Percentiles rank a stretch among this genome's conserved stretches.
Conservation (phyloP, 192 early-diverging fungal species). For the Coemansia sp. region DNA sequence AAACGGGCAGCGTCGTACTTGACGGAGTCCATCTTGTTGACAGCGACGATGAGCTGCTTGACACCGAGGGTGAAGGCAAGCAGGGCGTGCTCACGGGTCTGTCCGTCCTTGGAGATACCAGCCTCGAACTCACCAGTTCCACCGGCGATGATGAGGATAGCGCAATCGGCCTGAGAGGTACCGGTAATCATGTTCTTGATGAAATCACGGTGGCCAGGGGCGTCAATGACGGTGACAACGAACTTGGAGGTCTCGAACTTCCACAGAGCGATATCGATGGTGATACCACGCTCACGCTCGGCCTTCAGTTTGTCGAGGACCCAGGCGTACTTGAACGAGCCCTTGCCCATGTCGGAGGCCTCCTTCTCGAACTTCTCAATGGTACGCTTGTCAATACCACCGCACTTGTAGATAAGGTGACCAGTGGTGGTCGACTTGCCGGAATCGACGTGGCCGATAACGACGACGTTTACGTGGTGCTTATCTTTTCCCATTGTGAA, state of each 20-base stretch:
- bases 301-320: slow-evolving; percentile 99
- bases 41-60: slow-evolving; percentile 96
- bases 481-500: slow-evolving; percentile 85
- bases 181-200: slow-evolving; percentile 65
- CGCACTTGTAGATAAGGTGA: slow-evolving; percentile 99
- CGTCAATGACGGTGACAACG: slow-evolving; percentile 98
- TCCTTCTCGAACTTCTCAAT: slow-evolving; percentile 99
- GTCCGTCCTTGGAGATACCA: slow-evolving; percentile 99
- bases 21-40: slow-evolving; percentile 99
- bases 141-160: no score
- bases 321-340: slow-evolving; percentile 99
- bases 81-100: slow-evolving; percentile 99
- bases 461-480: slow-evolving; percentile 90
- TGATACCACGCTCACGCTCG: slow-evolving; percentile 99
- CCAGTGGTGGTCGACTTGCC: slow-evolving; percentile 99
- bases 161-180: no score
- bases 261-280: slow-evolving; percentile 98
- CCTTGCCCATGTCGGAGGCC: slow-evolving; percentile 98
- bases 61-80: slow-evolving; percentile 98
- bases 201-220: slow-evolving; percentile 99
- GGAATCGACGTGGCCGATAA: slow-evolving; percentile 99
- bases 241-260: slow-evolving; percentile 97
- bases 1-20: slow-evolving; percentile 91
- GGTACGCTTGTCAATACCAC: slow-evolving; percentile 99
- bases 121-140: slow-evolving; percentile 66